Base-by-base conservation (phyloP, 768 basidiomycete genomes). In the Termitomyces sp. region DNA sequence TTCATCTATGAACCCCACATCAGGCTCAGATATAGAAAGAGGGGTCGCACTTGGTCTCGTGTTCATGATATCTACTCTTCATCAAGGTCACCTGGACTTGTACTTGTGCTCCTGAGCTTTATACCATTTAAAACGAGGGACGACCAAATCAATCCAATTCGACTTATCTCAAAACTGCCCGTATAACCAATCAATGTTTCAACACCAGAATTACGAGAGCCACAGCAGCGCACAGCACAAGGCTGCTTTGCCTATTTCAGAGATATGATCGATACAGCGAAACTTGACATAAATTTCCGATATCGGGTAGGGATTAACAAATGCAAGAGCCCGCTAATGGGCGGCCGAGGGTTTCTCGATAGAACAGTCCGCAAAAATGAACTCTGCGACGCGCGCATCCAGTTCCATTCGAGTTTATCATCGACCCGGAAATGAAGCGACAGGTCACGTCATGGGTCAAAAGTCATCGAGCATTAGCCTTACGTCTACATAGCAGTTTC, bases 41-140 rank as follows among this genome's bases (percentile, higher is more conserved):
- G 20, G 45, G 45, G 45, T 4, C 16, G 1, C 2, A 13, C 24
- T 0, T 7, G 36, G 33, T 36, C 33, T 44, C 16, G 42, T 57
- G 55, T 22, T 22, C 33, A 20, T 54, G 39, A 28, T 55, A 8
- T 28, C 22, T 40, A 28, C 16, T 54, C 7, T 32, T 42, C 24
- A n/a, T 42, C n/a, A 55, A 44, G 40, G 55, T 55, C 55, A 55
- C 55, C 28, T 55, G 55, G n/a, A 55, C 55, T 44, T 33, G 11
- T 44, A 20, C 18, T 4, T 42, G 13, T 42, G 40, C 40, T 44
- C 28, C 55, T 55, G 55, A 55, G 28, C 40, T 7, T 28, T 2
- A 20, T 13, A 20, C 40, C 7, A 55, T 40, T 11, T 42, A 18
- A 50, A n/a, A 15, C 18, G 7, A 33, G 32, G 2, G 18, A 44